These are phyloP conservation scores for Kockovaella imperatae DNA, from an alignment of 768 basidiomycete genomes.

Conservation along the genomic window DNA sequence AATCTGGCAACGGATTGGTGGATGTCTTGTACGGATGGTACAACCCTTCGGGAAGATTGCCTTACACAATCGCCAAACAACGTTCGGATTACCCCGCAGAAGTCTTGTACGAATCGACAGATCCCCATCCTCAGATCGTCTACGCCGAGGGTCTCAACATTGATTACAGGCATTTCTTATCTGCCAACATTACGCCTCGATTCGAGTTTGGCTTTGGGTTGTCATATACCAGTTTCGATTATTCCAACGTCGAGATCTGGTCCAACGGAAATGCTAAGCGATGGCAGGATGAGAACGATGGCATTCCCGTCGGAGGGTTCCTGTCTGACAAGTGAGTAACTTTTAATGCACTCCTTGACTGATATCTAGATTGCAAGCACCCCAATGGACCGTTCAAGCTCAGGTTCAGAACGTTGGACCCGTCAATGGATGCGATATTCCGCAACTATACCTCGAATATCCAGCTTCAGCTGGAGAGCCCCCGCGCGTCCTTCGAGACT, in stretches of 20 bases:
- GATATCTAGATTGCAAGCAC: conserved; percentile 21
- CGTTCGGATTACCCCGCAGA: conserved; percentile 56
- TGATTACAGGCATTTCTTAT: conserved; percentile 52
- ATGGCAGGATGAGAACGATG: not conserved
- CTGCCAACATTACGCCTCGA: conserved; percentile 47
- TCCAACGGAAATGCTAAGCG: not conserved
- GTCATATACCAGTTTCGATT: conserved; percentile 74
- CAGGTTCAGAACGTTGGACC: conserved; percentile 39
- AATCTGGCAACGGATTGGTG: conserved; percentile 63
- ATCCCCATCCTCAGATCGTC: conserved; percentile 49
- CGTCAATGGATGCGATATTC: conserved; percentile 40
- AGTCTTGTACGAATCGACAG: conserved; percentile 46
- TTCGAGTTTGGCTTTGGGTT: conserved; percentile 83
- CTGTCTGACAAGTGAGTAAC: conserved; percentile 6
- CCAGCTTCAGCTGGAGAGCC: conserved; percentile 30
- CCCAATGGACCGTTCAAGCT: conserved; percentile 28
- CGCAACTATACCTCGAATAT: conserved; percentile 40
- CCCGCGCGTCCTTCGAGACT: conserved; percentile 36
- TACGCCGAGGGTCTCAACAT: conserved; percentile 65
- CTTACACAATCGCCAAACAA: conserved; percentile 67
- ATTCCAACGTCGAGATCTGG: conserved; percentile 53
- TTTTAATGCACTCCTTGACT: not conserved
- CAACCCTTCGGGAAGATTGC: conserved; percentile 66
- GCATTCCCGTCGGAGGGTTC: not conserved
- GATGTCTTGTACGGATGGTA: conserved; percentile 64